Base-by-base conservation (phyloP, 2,329 filamentous ascomycete species). In the Aspergillus neoniger region DNA sequence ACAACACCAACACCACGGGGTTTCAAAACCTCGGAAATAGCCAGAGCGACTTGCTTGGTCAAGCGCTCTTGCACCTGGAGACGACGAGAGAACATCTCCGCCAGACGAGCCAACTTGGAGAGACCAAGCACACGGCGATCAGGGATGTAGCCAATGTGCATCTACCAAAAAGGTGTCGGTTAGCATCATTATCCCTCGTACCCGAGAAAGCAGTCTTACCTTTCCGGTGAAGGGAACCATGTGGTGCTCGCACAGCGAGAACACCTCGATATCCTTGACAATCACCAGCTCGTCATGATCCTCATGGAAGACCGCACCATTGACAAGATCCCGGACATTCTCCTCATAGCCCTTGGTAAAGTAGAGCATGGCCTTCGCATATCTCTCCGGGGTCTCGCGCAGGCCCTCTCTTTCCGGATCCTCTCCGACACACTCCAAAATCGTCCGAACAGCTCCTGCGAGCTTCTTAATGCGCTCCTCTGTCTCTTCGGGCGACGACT, bases 81-180 rank as follows among this genome's bases (percentile, higher is more conserved):
- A 58, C 95, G 85, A 56, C 95, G 89, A 51, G 91, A 89, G 79
- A 96, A 99, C 91, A 99, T 96, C 73, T 99, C 93, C 57, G 94
- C 95, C 66, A 99, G 94, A 64, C 95, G 89, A 25, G 94, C 94
- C 53, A 99, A 85, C 77, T 99, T 99, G 32, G 93, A 97, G 55
- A 99, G 88, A 53, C 95, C 95, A 63, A 99, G 92, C 55, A 99
- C 93, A 61, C 93, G 88, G 73, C 92, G 87, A 71, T 89, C 88
- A 30, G 95, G 95, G 65, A 99, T 98, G 78, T 99, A 99, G 60
- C 93, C 95, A 69, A 99, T 98, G 79, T 99, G 95, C 91, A 99
- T 98, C 91, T 96, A 67, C 21, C 39, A 21, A 47, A 54, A 5
- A 48, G 14, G 17, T 32, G 4, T 25, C 50, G 47, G 58, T 66